Base-by-base conservation (phyloP, 345 rosid species). In the Sisymbrium irio region DNA sequence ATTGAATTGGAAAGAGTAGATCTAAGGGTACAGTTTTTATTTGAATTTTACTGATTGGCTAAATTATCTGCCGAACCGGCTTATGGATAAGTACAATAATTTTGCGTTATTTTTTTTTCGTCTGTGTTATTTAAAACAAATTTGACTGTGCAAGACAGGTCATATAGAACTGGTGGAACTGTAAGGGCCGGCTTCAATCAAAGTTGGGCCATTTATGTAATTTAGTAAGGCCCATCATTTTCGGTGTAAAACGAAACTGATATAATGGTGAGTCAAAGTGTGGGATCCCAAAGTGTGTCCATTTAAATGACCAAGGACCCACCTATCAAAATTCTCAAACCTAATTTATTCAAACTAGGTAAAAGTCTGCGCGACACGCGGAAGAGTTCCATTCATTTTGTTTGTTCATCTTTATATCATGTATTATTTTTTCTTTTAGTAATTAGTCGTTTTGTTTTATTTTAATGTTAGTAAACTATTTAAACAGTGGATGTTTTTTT, bases 61-160 rank as follows among this genome's bases (percentile, higher is more conserved):
- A 17, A 49, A 49, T 33, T 46, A 57, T 69, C 19, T 35, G 46
- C 36, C 15, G 30, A 40, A 15, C 20, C 62, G 42, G 62, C 25
- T 22, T 64, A 8, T 40, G 36, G 20, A 45, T 47, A 13, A 44
- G 7, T 56, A 30, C 37, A 46, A 22, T 15, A 32, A 18, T 10
- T 1, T 32, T n/a, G 20, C 55, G 30, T 41, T 7, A 57, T 35
- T n/a, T n/a, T n/a, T n/a, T n/a, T n/a, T n/a, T n/a, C n/a, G n/a
- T n/a, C n/a, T n/a, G n/a, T n/a, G n/a, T n/a, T n/a, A n/a, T n/a
- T n/a, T n/a, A 15, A 47, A 65, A 18, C 55, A 44, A 45, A 54
- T 63, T 63, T 44, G 67, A 63, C 19, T 61, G 28, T 22, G 49
- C 17, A 39, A 25, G 35, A 62, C 55, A 44, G 53, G 44, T 45